phyloP scores from a whole-genome alignment of 306 rosid genomes.

The Corylus avellana region DNA sequence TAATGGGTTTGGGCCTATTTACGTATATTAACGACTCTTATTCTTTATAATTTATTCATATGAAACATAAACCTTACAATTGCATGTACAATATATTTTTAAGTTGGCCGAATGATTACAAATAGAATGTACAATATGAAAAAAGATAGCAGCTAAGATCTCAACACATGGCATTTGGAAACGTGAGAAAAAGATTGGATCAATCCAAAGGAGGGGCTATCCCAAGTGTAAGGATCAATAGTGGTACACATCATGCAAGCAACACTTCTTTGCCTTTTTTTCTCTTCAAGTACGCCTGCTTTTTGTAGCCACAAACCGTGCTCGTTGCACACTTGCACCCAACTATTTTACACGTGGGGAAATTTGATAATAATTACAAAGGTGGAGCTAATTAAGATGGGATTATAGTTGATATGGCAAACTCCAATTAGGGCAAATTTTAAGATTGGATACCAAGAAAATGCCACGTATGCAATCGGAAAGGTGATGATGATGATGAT shows the following conservation, averaged over 20 bases:
- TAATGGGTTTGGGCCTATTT: too few species aligned
- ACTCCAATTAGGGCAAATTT: too few species aligned
- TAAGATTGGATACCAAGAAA: too few species aligned
- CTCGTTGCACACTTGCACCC: background rate
- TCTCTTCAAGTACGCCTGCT: background rate
- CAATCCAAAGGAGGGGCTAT: background rate
- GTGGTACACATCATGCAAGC: slow-evolving; percentile 59
- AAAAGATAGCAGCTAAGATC: background rate
- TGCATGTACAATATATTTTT: too few species aligned
- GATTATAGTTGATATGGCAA: too few species aligned
- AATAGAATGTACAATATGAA: background rate
- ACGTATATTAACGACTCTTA: too few species aligned
- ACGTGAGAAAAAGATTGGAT: background rate
- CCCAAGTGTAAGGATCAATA: slow-evolving; percentile 5
- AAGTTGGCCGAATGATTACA: too few species aligned
- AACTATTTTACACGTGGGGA: slow-evolving; percentile 36
- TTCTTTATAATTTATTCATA: too few species aligned
- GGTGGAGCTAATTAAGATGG: too few species aligned
- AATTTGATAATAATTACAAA: background rate
- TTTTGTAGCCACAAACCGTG: background rate
- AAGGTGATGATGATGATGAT: too few species aligned
- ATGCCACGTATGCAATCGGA: slow-evolving; percentile 17
- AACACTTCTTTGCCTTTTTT: slow-evolving; percentile 12
- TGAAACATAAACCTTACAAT: too few species aligned
- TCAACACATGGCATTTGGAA: background rate